Evolutionary conservation across 2,329 filamentous ascomycete species (phyloP).

Genomic region (Plenodomus biglobosus): DNA sequence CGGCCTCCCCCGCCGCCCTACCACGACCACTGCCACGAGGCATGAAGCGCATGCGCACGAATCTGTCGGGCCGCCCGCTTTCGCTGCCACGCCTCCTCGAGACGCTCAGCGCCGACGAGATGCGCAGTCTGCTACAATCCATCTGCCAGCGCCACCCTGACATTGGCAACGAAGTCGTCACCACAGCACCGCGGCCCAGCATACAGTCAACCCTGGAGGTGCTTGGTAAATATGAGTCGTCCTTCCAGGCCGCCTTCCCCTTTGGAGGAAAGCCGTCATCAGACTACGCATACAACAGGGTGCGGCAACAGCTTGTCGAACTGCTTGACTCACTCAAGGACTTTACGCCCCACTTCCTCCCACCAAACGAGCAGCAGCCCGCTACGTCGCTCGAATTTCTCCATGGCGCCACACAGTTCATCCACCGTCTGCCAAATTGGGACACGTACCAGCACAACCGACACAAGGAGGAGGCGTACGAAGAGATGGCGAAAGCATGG

Average conservation of each 20-base stretch:
- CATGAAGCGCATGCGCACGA: conserved; percentile 64
- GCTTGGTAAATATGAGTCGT: conserved; percentile 76
- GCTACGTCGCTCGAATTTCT: conserved; percentile 82
- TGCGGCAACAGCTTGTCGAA: conserved; percentile 75
- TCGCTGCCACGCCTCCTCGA: conserved; percentile 80
- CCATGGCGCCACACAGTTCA: conserved; percentile 84
- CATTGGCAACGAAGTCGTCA: conserved; percentile 80
- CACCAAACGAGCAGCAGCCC: conserved; percentile 84
- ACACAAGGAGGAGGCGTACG: conserved; percentile 93
- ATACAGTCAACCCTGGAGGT: conserved; percentile 79
- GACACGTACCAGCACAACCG: conserved; percentile 84
- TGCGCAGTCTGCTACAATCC: conserved; percentile 82
- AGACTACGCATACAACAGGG: conserved; percentile 93
- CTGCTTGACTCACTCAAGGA: conserved; percentile 89
- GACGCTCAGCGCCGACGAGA: conserved; percentile 81
- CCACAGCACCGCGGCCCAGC: conserved; percentile 82
- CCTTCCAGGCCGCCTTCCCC: conserved; percentile 77
- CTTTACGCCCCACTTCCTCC: conserved; percentile 93
- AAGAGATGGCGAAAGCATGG: conserved; percentile 94
- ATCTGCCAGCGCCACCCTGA: conserved; percentile 89
- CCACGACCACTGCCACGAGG: conserved; percentile 63
- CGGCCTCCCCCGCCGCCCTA: conserved; percentile 74
- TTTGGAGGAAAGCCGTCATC: conserved; percentile 80
- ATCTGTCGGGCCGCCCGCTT: conserved; percentile 67
- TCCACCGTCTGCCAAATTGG: conserved; percentile 90